Evolutionary conservation across 352 stramenopile genomes (phyloP), one percentile per base, ranked within the genome.

Genomic region (Pythium brassicae): DNA sequence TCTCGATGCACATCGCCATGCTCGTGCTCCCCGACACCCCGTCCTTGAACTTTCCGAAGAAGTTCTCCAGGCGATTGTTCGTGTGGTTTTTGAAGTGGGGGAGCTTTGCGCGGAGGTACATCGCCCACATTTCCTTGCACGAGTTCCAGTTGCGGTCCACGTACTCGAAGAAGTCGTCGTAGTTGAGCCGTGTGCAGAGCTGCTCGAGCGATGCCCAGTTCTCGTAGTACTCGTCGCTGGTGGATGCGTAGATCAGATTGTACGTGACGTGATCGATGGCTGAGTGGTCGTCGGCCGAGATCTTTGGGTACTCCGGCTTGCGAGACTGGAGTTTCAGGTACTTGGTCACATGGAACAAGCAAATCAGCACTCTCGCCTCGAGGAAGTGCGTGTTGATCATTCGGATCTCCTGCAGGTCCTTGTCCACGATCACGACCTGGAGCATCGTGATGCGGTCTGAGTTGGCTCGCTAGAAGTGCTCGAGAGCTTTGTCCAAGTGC

Each of bases 231-330:
- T 25, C 27, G 1, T 34, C 49, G 9, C 52, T 4, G 2, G 4
- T 34, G 0, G 10, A 2, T 2, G 58, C 54, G 42, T 66, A 63
- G 2, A 66, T n/a, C 50, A 69, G 4, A 10, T 35, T 35, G 29
- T 35, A 10, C 4, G 10, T 35, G 4, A 10, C 29, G 29, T 35
- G 29, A 10, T 35, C 10, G 29, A 35, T 35, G 29, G 4, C 10
- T 4, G 29, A 4, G 10, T 35, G 29, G 29, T 35, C 29, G 5
- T 35, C 29, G 29, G 10, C 10, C 29, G 29, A 35, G 4, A 4
- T 4, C 29, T 35, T 35, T 4, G 5, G 5, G 29, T 35, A 35
- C 29, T 35, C 29, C 5, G 29, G 10, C 29, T 35, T 35, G 29
- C 29, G 29, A 4, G 29, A 35, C 29, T 35, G 29, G 29, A 35